Evolutionary conservation across 2,329 filamentous ascomycete genomes (phyloP), one percentile per base, ranked within the genome.

Genomic region (Sclerotinia borealis): DNA sequence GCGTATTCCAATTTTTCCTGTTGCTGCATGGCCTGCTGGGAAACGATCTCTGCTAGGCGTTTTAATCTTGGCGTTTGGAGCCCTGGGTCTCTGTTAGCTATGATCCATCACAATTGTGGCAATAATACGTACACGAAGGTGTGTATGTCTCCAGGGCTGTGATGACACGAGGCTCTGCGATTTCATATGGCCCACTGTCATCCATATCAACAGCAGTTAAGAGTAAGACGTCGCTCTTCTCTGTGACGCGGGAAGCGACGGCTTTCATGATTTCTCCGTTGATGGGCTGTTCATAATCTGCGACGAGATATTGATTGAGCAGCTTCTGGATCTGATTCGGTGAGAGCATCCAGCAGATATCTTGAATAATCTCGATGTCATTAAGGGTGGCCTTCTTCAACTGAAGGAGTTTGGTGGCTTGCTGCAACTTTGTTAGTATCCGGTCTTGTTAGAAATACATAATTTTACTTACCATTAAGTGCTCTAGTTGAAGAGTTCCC

Each of bases 251-350:
- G 45, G 92, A 96, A 9, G 96, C 95, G 60, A 99, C 96, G 9
- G 95, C 95, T 80, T 99, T 99, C 95, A 99, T 99, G 75, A 99
- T 99, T 77, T 99, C 95, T 75, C 93, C 95, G 73, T 99, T 98
- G 78, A 99, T 99, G 43, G 95, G 95, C 78, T 98, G 95, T 78
- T 99, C 95, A 77, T 99, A 99, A 78, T 99, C 95, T 65, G 95
- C 95, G 63, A 99, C 93, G 55, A 99, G 85, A 75, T 99, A 99
- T 77, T 99, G 95, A 79, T 99, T 99, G 69, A 99, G 83, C 39
- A 99, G 85, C 80, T 99, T 99, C 78, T 99, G 95, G 68, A 99
- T 99, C 77, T 99, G 95, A 78, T 97, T 98, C 59, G 95, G 95
- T 1, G 93, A 97, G 60, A 99, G 85, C 93, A 98, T 98, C 93